These are phyloP conservation scores for Scedosporium aurantiacum DNA, from an alignment of 2,329 filamentous ascomycete genomes.

Conservation along the genomic window DNA sequence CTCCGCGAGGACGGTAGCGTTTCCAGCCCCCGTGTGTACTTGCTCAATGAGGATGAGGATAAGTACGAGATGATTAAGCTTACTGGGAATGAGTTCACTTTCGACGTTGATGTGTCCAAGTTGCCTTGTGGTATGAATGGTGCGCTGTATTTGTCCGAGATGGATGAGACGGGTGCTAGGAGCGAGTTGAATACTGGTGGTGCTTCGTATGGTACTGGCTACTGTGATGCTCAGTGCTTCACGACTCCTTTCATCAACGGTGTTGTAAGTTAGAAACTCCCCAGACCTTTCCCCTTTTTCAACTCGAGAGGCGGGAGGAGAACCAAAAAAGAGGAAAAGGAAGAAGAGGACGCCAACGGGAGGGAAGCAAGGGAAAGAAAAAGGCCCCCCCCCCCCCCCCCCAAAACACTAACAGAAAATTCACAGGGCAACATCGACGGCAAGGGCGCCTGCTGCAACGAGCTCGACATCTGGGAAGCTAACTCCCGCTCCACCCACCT, in stretches of 20 bases:
- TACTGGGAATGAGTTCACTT: conserved; percentile 50
- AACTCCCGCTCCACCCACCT: conserved; percentile 33
- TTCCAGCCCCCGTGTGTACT: conserved; percentile 40
- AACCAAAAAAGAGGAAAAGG: neutral
- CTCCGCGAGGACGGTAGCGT: conserved; percentile 14
- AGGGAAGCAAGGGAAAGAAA: neutral
- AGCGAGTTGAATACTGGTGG: conserved; percentile 44
- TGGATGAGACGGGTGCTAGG: conserved; percentile 47
- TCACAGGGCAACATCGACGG: conserved; percentile 28
- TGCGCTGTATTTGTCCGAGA: conserved; percentile 48
- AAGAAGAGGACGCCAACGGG: neutral
- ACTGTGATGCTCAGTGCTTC: conserved; percentile 51
- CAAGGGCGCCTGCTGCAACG: conserved; percentile 39
- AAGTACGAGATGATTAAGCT: conserved; percentile 51
- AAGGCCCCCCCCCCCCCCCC: too few relatives aligned
- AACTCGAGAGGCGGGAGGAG: too few relatives aligned
- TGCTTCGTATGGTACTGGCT: conserved; percentile 50
- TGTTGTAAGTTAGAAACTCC: conserved; percentile 20
- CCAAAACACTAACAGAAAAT: conserved; percentile 8
- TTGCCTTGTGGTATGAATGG: conserved; percentile 59
- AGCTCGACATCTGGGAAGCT: conserved; percentile 46
- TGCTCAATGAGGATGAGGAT: conserved; percentile 40
- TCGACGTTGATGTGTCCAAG: conserved; percentile 54
- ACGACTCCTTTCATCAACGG: conserved; percentile 40
- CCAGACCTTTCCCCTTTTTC: neutral